Percentiles rank a stretch among this genome's conserved stretches.
These are phyloP conservation scores for Gaeumannomyces sp. DNA, from an alignment of 2,329 filamentous ascomycete genomes.

Conservation along the genomic window DNA sequence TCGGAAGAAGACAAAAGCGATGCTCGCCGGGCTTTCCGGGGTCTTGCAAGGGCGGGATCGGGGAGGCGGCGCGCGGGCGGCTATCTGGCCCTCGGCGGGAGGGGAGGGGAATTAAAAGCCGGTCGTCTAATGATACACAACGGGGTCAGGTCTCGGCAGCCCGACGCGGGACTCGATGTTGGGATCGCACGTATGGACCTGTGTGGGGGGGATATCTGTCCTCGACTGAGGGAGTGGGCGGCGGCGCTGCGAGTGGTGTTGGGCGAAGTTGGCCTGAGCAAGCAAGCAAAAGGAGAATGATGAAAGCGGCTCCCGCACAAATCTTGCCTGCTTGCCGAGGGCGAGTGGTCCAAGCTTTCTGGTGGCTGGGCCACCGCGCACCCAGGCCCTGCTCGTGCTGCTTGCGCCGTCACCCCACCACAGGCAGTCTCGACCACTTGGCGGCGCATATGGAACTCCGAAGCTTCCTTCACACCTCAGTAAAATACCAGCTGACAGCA, in stretches of 20 bases:
- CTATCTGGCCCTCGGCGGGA: background rate
- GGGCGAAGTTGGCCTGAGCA: conserved; percentile 2
- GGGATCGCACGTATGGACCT: background rate
- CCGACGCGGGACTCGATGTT: background rate
- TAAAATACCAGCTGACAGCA: background rate
- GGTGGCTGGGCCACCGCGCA: conserved; percentile 2
- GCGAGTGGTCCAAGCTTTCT: conserved; percentile 8
- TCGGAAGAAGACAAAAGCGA: background rate
- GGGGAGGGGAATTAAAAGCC: background rate
- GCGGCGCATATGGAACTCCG: no score
- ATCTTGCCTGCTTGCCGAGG: conserved; percentile 7
- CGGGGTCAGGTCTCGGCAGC: background rate
- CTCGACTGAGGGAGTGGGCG: conserved; percentile 2
- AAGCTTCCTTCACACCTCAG: background rate
- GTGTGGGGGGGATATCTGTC: conserved; percentile 5
- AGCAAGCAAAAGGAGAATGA: conserved; percentile 5
- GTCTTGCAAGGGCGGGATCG: background rate
- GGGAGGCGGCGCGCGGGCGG: background rate
- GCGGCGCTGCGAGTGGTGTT: background rate
- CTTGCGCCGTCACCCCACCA: background rate
- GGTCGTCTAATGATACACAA: background rate
- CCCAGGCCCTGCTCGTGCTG: background rate
- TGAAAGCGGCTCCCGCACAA: conserved; percentile 11
- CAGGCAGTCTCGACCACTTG: background rate
- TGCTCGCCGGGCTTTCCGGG: background rate